Conservation (phyloP, 192 early-diverging fungal genomes). For the Gaertneriomyces semiglobifer region DNA sequence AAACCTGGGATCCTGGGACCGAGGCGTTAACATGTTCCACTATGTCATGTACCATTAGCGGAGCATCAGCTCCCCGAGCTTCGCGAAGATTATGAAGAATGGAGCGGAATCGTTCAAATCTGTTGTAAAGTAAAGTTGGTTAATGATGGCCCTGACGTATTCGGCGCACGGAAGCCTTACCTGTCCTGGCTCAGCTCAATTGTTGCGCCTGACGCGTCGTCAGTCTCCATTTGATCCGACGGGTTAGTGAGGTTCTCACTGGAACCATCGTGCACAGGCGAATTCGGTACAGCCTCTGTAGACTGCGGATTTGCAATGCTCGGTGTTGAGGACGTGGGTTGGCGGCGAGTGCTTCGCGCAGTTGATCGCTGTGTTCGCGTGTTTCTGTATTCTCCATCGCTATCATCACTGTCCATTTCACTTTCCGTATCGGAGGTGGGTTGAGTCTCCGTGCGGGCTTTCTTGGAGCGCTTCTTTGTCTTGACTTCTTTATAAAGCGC, state of each 20-base stretch:
- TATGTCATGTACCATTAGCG: conserved; percentile 38
- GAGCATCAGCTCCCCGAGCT: conserved; percentile 7
- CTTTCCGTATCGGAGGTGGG: conserved; percentile 12
- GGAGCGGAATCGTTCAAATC: conserved; percentile 27
- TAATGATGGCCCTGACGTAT: no score
- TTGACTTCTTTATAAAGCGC: conserved; percentile 88
- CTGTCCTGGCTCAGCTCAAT: no score
- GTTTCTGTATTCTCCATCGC: conserved; percentile 9
- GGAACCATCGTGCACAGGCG: no score
- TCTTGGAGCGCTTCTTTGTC: conserved; percentile 40
- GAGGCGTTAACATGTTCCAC: conserved; percentile 33
- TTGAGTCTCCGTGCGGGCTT: conserved; percentile 17
- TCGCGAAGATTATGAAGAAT: conserved; percentile 26
- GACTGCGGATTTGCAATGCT: no score
- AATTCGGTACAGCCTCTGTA: no score
- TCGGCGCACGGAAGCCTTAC: no score
- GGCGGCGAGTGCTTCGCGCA: no score
- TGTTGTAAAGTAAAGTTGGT: neutral
- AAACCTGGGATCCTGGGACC: conserved; percentile 34
- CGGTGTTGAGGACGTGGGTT: no score
- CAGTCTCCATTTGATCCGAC: no score
- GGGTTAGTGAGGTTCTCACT: no score
- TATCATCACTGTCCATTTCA: conserved; percentile 20
- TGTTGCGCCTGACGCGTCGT: no score
- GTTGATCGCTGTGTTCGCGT: no score